Base-by-base conservation (phyloP, 306 rosid genomes). In the Dicorynia guianensis region DNA sequence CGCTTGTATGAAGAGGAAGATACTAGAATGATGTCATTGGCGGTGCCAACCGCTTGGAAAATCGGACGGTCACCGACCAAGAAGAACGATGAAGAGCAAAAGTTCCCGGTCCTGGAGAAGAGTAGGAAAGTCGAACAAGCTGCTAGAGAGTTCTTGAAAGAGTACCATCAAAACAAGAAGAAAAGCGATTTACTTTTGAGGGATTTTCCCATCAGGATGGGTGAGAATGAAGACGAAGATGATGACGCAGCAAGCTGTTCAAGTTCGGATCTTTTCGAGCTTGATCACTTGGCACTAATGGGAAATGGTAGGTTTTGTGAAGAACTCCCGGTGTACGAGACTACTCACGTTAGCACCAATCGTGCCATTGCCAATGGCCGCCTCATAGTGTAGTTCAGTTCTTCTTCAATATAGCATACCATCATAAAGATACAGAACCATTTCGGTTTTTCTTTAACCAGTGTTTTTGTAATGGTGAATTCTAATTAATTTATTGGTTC, bases 211-310 rank as follows among this genome's bases (percentile, higher is more conserved):
- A 36, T 9, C 4, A 59, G 49, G n/a, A 13, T 13, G 33, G 54
- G 9, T 8, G 62, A 19, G 6, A 55, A 53, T 3, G 43, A 52
- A 0, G 57, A 77, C 9, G 60, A 71, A 0, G 61, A 49, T 0
- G 75, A 90, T 4, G 98, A 87, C 6, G 87, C 82, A 6, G 82
- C 86, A 7, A 96, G 99, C 65, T 82, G 65, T 85, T 82, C 98
- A n/a, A 96, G 99, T 83, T 92, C 97, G 8, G 99, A 96, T 86
- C 96, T 96, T 57, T 96, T 96, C 38, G 99, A 96, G 82, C 93
- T 96, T 44, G 98, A 96, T 83, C 98, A 96, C 63, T 69, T 92
- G 0, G 13, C 71, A 1, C 84, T 80, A 42, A 76, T 77, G 30
- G 89, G 83, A 25, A 75, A 81, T 11, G 60, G 80, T 63, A 76